These are phyloP conservation scores for Puccinia horiana DNA, from an alignment of 1,284 basidiomycete genomes.

Conservation along the genomic window DNA sequence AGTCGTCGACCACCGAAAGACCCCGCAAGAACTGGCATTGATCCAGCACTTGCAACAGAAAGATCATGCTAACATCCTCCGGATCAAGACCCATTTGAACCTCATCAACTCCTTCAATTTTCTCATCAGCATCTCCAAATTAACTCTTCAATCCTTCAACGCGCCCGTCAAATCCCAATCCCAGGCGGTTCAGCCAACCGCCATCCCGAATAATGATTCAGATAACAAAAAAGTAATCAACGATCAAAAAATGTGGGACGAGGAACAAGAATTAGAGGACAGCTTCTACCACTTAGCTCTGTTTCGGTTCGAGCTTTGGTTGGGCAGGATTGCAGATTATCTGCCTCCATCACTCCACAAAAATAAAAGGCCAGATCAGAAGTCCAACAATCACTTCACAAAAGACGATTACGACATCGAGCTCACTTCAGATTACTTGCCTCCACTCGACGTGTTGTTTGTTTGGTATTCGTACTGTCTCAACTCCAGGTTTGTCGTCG, in stretches of 20 bases:
- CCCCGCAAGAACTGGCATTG: background rate
- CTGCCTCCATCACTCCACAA: background rate
- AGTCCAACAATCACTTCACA: background rate
- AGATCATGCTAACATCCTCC: background rate
- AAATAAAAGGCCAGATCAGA: background rate
- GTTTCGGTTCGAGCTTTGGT: conserved; percentile 27
- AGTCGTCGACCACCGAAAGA: background rate
- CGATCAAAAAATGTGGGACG: background rate
- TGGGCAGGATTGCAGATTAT: conserved; percentile 24
- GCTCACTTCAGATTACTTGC: conserved; percentile 20
- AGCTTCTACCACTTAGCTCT: conserved; percentile 9
- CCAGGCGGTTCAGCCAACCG: background rate
- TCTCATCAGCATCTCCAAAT: background rate
- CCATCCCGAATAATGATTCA: background rate
- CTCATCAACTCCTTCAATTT: conserved; percentile 14
- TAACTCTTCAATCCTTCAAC: background rate
- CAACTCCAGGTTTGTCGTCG: conserved; percentile 49
- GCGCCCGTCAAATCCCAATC: background rate
- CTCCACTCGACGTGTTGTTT: conserved; percentile 52
- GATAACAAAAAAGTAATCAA: background rate
- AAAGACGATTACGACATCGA: conserved; percentile 1
- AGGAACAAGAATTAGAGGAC: background rate
- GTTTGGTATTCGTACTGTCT: conserved; percentile 53
- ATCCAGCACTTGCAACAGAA: background rate
- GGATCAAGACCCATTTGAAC: conserved; percentile 11